Evolutionary conservation across 495 filamentous ascomycete species (phyloP).

Genomic region (Aspergillus baeticus): DNA sequence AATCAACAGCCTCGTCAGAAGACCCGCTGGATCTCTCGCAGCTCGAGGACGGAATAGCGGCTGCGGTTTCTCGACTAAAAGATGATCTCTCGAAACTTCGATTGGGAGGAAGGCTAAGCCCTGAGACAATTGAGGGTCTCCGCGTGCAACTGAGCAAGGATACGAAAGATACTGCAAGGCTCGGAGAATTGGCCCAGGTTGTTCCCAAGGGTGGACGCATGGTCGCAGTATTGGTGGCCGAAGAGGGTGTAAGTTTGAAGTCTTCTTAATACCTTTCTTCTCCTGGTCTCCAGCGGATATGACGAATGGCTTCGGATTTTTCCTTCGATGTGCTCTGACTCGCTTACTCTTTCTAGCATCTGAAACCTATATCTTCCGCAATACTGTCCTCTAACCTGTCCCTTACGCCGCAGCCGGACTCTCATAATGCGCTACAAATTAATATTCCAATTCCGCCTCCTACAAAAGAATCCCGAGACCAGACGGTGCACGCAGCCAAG

Average conservation of each 20-base stretch:
- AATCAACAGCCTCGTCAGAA: constrained; percentile 23
- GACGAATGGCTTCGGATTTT: not conserved
- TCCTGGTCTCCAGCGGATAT: not conserved
- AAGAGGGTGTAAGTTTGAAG: constrained; percentile 53
- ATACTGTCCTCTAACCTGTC: constrained; percentile 66
- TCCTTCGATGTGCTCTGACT: not conserved
- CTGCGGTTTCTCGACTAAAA: constrained; percentile 54
- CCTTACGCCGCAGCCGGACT: constrained; percentile 69
- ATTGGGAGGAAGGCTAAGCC: constrained; percentile 66
- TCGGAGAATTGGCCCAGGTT: constrained; percentile 75
- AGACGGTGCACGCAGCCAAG: constrained; percentile 52
- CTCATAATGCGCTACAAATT: constrained; percentile 68
- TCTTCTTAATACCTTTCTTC: not conserved
- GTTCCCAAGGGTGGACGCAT: constrained; percentile 68
- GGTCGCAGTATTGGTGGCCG: constrained; percentile 63
- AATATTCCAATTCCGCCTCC: constrained; percentile 68
- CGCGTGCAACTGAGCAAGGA: constrained; percentile 59
- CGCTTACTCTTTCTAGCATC: constrained; percentile 39
- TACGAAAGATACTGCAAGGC: constrained; percentile 43
- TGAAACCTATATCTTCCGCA: constrained; percentile 71
- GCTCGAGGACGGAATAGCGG: constrained; percentile 58
- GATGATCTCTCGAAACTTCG: constrained; percentile 66
- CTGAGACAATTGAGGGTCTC: constrained; percentile 62
- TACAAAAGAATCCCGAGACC: constrained; percentile 60
- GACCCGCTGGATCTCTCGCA: constrained; percentile 70